phyloP scores from a whole-genome alignment of 306 rosid genomes.

The Quercus dentata region DNA sequence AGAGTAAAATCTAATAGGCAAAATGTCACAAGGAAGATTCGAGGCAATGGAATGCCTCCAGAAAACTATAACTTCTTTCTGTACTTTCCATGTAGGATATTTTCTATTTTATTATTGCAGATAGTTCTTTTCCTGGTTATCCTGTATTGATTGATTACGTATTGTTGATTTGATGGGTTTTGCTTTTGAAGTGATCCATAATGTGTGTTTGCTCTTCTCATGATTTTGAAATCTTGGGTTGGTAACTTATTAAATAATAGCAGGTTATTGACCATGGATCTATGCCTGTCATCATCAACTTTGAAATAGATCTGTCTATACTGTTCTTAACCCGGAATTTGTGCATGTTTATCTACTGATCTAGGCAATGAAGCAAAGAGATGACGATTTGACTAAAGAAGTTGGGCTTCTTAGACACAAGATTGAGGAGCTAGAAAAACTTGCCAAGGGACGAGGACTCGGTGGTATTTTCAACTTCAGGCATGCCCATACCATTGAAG shows the following conservation, averaged over 20 bases:
- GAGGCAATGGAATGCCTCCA: not conserved
- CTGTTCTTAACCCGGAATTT: not conserved
- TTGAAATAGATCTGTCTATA: not conserved
- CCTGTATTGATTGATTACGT: not conserved
- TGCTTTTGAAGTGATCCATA: not conserved
- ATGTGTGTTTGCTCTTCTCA: not conserved
- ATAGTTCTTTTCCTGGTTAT: not conserved
- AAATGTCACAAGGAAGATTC: not conserved
- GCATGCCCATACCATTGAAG: conserved; percentile 21
- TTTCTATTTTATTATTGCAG: not conserved
- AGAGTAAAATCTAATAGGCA: not conserved
- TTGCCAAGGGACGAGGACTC: conserved; percentile 53
- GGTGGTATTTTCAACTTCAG: conserved; percentile 39
- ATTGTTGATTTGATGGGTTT: not conserved
- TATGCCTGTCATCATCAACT: not conserved
- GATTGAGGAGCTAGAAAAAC: conserved; percentile 51
- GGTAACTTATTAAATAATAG: not conserved
- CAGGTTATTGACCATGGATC: not conserved
- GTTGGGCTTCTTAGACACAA: conserved; percentile 39
- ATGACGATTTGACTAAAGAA: conserved; percentile 41
- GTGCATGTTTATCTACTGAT: conserved; percentile 12
- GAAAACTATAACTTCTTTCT: not conserved
- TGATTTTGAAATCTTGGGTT: not conserved
- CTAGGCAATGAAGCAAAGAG: conserved; percentile 51
- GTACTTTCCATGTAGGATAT: not conserved